Evolutionary conservation across 2,329 filamentous ascomycete genomes (phyloP).

Genomic region (Sphaerulina vaccinii): DNA sequence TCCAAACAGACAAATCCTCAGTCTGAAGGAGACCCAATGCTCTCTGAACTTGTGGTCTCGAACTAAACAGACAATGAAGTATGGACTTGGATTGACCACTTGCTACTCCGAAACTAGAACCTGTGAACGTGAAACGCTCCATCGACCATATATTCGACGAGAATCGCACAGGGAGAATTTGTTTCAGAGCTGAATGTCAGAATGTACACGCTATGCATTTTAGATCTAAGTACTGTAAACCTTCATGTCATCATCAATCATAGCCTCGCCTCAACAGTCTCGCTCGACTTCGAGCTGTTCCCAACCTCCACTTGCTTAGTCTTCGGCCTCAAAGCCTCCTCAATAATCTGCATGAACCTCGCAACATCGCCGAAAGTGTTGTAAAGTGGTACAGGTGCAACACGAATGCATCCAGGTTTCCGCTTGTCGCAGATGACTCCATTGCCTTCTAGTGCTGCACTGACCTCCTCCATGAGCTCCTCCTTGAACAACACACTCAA

Average conservation of each 20-base stretch:
- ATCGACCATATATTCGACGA: too few species aligned
- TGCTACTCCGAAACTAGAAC: too few species aligned
- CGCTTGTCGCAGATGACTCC: constrained; percentile 80
- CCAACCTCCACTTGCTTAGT: neutral
- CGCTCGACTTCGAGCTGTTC: neutral
- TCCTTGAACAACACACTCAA: constrained; percentile 69
- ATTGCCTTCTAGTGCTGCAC: constrained; percentile 60
- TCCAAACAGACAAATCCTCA: too few species aligned
- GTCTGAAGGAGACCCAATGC: too few species aligned
- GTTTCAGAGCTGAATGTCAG: too few species aligned
- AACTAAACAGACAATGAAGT: too few species aligned
- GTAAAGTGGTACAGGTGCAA: constrained; percentile 81
- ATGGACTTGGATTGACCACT: too few species aligned
- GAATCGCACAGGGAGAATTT: neutral
- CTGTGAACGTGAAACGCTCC: too few species aligned
- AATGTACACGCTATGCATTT: neutral
- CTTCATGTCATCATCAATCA: neutral
- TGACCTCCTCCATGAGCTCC: constrained; percentile 68
- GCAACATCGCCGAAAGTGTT: constrained; percentile 75
- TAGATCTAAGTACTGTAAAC: neutral
- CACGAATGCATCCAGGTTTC: constrained; percentile 79
- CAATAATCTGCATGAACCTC: constrained; percentile 58
- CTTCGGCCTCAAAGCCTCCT: constrained; percentile 39
- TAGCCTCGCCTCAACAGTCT: constrained; percentile 15
- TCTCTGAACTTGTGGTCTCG: too few species aligned